These are phyloP conservation scores for Pterocarpus macrocarpus DNA, from an alignment of 306 rosid genomes.

Conservation along the genomic window DNA sequence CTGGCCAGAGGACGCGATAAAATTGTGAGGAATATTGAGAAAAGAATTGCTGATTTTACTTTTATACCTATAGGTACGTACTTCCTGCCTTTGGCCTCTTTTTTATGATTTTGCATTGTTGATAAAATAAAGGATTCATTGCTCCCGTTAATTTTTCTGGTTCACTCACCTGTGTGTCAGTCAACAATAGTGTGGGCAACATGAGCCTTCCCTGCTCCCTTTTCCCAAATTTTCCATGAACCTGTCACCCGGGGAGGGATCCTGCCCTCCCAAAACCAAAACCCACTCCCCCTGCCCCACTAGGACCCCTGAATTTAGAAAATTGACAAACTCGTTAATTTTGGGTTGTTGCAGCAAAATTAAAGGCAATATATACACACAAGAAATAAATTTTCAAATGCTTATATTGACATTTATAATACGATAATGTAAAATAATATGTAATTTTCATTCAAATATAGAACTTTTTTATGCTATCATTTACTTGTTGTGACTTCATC, in stretches of 20 bases:
- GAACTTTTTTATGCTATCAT: neutral
- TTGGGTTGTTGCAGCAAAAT: conserved; percentile 5
- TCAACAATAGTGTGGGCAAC: neutral
- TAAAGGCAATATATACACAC: neutral
- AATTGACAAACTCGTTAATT: neutral
- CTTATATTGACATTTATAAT: neutral
- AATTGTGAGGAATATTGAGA: conserved; percentile 77
- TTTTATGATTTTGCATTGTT: conserved; percentile 39
- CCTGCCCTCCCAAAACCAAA: too few species aligned
- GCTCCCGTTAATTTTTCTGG: conserved; percentile 20
- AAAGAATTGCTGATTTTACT: conserved; percentile 83
- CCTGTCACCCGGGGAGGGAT: neutral
- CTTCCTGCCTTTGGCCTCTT: conserved; percentile 35
- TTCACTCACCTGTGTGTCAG: neutral
- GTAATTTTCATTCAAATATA: neutral
- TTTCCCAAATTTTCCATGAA: neutral
- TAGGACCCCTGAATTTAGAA: conserved; percentile 9
- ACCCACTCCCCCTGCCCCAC: neutral
- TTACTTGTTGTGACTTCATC: too few species aligned
- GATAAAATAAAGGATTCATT: conserved; percentile 25
- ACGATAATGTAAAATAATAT: neutral
- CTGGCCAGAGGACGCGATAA: conserved; percentile 82
- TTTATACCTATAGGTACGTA: conserved; percentile 82
- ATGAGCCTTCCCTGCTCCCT: neutral
- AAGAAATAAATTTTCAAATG: neutral